A percentile compares a stretch with the other conserved stretches of the same genome.
phyloP scores from a whole-genome alignment of 164 flowering plant species.

The Umbellularia californica region DNA sequence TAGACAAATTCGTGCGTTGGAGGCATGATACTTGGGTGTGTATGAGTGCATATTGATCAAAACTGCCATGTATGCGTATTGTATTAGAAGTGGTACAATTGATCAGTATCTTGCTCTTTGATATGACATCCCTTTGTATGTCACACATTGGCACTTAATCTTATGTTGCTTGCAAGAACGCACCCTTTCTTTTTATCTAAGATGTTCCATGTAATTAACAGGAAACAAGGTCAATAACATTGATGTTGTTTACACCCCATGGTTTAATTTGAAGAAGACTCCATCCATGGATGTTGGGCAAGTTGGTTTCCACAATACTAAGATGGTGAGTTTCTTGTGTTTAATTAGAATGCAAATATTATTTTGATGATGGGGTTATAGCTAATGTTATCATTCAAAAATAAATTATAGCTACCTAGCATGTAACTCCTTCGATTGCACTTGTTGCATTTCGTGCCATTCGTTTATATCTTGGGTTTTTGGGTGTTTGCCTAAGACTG shows the following conservation, averaged over 20 bases:
- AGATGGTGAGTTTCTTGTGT: conserved; percentile 48
- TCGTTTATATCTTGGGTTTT: too few species aligned
- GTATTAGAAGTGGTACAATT: neutral
- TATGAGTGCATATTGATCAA: too few species aligned
- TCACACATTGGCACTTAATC: neutral
- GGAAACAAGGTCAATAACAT: conserved; percentile 95
- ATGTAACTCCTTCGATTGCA: too few species aligned
- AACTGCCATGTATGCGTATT: too few species aligned
- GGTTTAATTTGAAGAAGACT: conserved; percentile 93
- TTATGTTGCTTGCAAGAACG: neutral
- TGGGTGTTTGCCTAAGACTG: too few species aligned
- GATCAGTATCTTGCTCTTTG: too few species aligned
- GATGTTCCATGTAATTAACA: conserved; percentile 20
- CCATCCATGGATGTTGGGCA: conserved; percentile 99
- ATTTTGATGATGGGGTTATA: neutral
- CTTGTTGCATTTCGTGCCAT: too few species aligned
- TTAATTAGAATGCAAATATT: neutral
- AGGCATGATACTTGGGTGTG: too few species aligned
- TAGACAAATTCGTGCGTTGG: too few species aligned
- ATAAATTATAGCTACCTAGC: too few species aligned
- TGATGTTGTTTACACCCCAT: conserved; percentile 97
- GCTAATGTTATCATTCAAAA: too few species aligned
- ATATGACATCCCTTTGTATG: neutral
- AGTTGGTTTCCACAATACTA: conserved; percentile 94
- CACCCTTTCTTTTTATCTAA: neutral